These are phyloP conservation scores for Calonectria naviculata DNA, from an alignment of 2,329 filamentous ascomycete genomes.

Conservation along the genomic window DNA sequence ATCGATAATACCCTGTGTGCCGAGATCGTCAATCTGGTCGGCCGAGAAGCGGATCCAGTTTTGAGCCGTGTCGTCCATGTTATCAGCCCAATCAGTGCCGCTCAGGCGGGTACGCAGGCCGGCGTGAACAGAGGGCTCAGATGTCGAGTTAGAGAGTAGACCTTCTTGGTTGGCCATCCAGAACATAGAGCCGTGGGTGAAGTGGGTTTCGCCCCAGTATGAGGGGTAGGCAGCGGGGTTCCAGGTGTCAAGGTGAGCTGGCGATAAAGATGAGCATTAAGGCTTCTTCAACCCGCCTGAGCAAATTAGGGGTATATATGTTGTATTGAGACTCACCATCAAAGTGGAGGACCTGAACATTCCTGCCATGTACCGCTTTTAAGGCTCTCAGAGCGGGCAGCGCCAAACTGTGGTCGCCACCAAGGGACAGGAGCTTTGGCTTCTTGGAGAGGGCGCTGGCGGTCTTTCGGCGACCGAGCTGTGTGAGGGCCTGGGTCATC, in stretches of 20 bases:
- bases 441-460: constrained; percentile 46
- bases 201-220: constrained; percentile 74
- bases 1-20: constrained; percentile 75
- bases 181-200: constrained; percentile 94
- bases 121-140: constrained; percentile 82
- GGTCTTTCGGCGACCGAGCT: constrained; percentile 66
- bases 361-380: constrained; percentile 68
- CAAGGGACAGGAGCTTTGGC: constrained; percentile 74
- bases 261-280: constrained; percentile 3
- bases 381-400: constrained; percentile 77
- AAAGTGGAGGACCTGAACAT: constrained; percentile 79
- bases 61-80: constrained; percentile 78
- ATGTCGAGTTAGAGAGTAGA: constrained; percentile 76
- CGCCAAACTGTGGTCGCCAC: constrained; percentile 79
- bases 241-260: constrained; percentile 84
- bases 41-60: constrained; percentile 83
- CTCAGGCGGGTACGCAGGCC: constrained; percentile 83
- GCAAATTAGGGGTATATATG: background rate
- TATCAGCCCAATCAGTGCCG: constrained; percentile 72
- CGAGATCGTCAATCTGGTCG: constrained; percentile 89
- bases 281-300: background rate
- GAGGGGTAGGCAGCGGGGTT: constrained; percentile 83
- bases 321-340: constrained; percentile 54
- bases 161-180: constrained; percentile 88
- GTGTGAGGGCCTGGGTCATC: constrained; percentile 84